phyloP scores from a whole-genome alignment of 202 grass and related monocot genomes.

The Panicum hallii region DNA sequence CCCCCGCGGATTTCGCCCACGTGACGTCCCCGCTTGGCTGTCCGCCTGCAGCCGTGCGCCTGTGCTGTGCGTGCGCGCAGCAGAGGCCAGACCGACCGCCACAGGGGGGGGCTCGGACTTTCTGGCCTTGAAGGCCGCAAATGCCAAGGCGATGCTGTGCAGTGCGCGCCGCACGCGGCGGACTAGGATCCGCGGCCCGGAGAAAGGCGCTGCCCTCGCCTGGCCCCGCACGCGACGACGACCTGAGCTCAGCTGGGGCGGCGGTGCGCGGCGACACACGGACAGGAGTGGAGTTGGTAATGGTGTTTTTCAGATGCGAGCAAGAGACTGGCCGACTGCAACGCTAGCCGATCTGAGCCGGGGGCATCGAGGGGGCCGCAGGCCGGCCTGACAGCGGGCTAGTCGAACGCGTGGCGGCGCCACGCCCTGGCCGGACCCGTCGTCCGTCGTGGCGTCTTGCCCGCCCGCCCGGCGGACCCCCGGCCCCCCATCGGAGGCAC shows the following conservation, averaged over 20 bases:
- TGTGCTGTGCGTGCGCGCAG: not conserved
- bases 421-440: not conserved
- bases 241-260: not conserved
- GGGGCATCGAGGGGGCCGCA: too few species aligned
- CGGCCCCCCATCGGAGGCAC: not conserved
- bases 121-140: not conserved
- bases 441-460: not conserved
- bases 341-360: not conserved
- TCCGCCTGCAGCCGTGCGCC: not conserved
- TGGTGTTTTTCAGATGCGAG: not conserved
- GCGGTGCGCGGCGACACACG: not conserved
- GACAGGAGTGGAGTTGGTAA: constrained; percentile 20
- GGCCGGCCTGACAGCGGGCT: too few species aligned
- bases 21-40: not conserved
- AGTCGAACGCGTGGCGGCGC: not conserved
- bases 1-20: constrained; percentile 7
- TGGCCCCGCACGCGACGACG: not conserved
- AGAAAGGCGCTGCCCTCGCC: not conserved
- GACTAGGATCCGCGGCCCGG: not conserved
- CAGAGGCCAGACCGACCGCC: not conserved
- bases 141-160: not conserved
- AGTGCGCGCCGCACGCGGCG: not conserved
- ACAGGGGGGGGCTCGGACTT: constrained; percentile 1
- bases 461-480: too few species aligned
- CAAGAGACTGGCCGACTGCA: not conserved